Base-by-base conservation (phyloP, 306 rosid genomes). In the Hippophae tibetana region DNA sequence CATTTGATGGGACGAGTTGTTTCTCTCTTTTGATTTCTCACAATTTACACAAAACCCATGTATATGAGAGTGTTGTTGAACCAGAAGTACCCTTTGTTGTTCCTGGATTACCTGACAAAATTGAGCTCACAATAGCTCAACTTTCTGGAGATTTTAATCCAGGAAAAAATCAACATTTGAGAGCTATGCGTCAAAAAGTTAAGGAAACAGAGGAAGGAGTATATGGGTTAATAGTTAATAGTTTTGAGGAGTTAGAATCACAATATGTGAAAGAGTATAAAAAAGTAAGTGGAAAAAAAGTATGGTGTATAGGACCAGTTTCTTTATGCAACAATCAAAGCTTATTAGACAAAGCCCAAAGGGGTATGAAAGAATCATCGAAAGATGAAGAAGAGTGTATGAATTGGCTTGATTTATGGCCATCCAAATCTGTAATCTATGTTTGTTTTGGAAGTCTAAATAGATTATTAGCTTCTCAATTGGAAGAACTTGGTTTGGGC, bases 301-400 rank as follows among this genome's bases (percentile, higher is more conserved):
- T 67, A 0, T 84, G 85, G 92, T 78, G 83, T 52, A 26, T 85
- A 41, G 85, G 92, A 6, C 88, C 68, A 9, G 68, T 48, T 18
- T 61, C 67, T 14, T 6, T 46, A 3, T 59, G 63, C 52, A 49
- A 31, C 11, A 67, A 67, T 58, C 42, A 10, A 11, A 52, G 43
- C 31, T 8, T 5, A 13, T 3, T 18, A 5, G 57, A 46, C 8
- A 66, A 14, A 40, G 23, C 12, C 40, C 31, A 9, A 0, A 50
- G 58, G 6, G 64, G 63, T 11, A 44, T 31, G 47, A 56, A 14
- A 49, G n/a, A 18, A 9, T 10, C 41, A 14, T 10, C 13, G 13
- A 31, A 7, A 0, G 43, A 25, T 1, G 40, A 31, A 13, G 9
- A 8, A 0, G 43, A 45, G 4, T 6, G 45, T 6, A 8, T 59